Conservation (phyloP, 495 filamentous ascomycete genomes). For the Sporormia fimetaria region DNA sequence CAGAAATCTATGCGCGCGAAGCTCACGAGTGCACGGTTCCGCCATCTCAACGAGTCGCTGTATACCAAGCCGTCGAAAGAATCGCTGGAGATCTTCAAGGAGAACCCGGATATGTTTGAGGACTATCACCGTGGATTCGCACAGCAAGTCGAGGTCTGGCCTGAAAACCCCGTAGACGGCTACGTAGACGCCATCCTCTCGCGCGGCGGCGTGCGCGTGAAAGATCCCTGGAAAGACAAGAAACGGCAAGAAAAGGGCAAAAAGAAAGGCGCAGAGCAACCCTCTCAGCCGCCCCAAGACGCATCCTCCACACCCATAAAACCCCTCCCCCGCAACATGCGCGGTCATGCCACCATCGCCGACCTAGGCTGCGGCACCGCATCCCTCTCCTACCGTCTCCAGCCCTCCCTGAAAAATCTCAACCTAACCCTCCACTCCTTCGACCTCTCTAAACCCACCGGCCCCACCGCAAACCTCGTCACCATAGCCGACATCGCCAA, state of each 20-base stretch:
- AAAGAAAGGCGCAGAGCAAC: conserved; percentile 19
- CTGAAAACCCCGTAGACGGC: conserved; percentile 81
- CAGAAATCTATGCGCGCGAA: conserved; percentile 90
- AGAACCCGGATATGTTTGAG: conserved; percentile 77
- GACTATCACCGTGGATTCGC: conserved; percentile 95
- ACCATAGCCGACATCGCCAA: conserved; percentile 80
- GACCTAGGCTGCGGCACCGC: conserved; percentile 81
- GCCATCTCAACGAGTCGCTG: conserved; percentile 89
- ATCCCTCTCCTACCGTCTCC: conserved; percentile 49
- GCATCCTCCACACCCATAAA: conserved; percentile 23
- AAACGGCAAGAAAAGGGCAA: conserved; percentile 28
- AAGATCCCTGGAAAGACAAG: conserved; percentile 21
- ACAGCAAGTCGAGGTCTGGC: conserved; percentile 87
- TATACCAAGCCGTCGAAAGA: conserved; percentile 81
- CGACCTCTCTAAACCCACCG: conserved; percentile 48
- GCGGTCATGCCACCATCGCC: conserved; percentile 61
- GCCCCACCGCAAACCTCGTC: conserved; percentile 46
- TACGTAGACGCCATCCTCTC: conserved; percentile 58
- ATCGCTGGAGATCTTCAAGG: conserved; percentile 63
- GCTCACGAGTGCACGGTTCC: conserved; percentile 86
- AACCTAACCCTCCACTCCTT: conserved; percentile 56
- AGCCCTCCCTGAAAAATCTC: conserved; percentile 44
- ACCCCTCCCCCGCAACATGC: conserved; percentile 36
- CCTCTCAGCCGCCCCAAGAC: conserved; percentile 2
- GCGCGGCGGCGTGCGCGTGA: conserved; percentile 37